Evolutionary conservation across 2,329 filamentous ascomycete genomes (phyloP).

Genomic region (Diaporthe aspalathi): DNA sequence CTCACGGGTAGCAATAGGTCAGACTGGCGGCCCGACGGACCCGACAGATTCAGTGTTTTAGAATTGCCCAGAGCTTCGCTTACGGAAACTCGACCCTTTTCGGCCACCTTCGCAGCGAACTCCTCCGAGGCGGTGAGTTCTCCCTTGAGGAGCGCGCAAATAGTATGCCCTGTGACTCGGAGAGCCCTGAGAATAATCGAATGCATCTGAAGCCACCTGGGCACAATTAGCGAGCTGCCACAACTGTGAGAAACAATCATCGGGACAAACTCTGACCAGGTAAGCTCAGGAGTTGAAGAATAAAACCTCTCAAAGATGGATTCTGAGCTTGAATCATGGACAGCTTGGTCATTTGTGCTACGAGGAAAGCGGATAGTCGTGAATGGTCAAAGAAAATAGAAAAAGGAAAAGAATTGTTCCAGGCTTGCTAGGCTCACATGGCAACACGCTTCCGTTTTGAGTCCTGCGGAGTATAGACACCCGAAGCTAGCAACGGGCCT

Average conservation of each 20-base stretch:
- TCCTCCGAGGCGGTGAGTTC: background rate
- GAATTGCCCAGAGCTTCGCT: constrained; percentile 26
- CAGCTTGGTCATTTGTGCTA: background rate
- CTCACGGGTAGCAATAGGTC: background rate
- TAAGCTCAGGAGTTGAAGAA: background rate
- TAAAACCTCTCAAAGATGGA: too few species aligned
- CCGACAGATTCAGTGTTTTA: background rate
- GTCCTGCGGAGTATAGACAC: constrained; percentile 5
- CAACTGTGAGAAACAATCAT: background rate
- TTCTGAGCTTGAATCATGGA: background rate
- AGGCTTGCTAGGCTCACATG: background rate
- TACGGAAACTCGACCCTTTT: background rate
- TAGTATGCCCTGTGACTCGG: background rate
- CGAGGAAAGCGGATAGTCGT: background rate
- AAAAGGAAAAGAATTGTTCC: constrained; percentile 14
- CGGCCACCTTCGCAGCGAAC: constrained; percentile 4
- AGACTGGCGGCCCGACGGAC: constrained; percentile 21
- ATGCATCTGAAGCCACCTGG: background rate
- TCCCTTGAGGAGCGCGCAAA: background rate
- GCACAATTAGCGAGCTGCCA: background rate
- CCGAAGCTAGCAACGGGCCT: constrained; percentile 4
- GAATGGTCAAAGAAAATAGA: too few species aligned
- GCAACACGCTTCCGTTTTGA: constrained; percentile 1
- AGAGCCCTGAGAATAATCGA: background rate
- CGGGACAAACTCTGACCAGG: background rate